Percentiles rank a stretch among this genome's conserved stretches.
Conservation (phyloP, 1,284 basidiomycete genomes). For the Apiotrichum akiyoshidainum region DNA sequence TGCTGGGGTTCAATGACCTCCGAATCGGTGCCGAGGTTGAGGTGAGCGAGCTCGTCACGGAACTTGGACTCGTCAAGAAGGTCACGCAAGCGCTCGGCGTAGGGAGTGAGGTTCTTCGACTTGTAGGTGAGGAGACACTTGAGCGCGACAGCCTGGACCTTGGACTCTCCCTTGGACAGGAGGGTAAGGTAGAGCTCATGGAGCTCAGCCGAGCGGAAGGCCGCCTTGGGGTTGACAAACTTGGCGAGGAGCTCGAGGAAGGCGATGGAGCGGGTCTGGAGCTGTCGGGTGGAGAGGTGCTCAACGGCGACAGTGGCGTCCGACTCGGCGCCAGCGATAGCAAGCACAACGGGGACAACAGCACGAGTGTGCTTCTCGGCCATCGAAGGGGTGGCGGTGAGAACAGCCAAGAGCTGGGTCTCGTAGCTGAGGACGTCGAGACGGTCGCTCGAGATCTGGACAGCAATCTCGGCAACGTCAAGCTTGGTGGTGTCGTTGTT, state of each 20-base stretch:
- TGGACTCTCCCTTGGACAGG: slow-evolving; percentile 80
- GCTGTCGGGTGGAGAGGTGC: slow-evolving; percentile 45
- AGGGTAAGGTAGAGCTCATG: slow-evolving; percentile 66
- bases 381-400: slow-evolving; percentile 65
- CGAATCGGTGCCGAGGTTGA: slow-evolving; percentile 59
- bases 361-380: slow-evolving; percentile 81
- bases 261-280: slow-evolving; percentile 56
- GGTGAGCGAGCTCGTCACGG: slow-evolving; percentile 76
- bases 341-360: slow-evolving; percentile 73
- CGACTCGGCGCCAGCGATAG: slow-evolving; percentile 23
- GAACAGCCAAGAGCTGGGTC: slow-evolving; percentile 66
- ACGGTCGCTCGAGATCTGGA: slow-evolving; percentile 61
- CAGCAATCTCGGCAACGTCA: slow-evolving; percentile 36
- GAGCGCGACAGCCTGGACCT: slow-evolving; percentile 73
- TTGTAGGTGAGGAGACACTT: slow-evolving; percentile 84
- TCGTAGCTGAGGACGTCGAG: slow-evolving; percentile 76
- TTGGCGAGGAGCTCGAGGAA: slow-evolving; percentile 87
- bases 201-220: slow-evolving; percentile 68
- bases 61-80: slow-evolving; percentile 84
- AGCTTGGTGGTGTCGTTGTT: slow-evolving; percentile 23
- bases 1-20: slow-evolving; percentile 62
- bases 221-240: slow-evolving; percentile 84
- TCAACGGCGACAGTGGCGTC: slow-evolving; percentile 13
- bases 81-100: slow-evolving; percentile 65
- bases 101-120: slow-evolving; percentile 62